Conservation (phyloP, 2,329 filamentous ascomycete genomes). For the Epichloe baconii region DNA sequence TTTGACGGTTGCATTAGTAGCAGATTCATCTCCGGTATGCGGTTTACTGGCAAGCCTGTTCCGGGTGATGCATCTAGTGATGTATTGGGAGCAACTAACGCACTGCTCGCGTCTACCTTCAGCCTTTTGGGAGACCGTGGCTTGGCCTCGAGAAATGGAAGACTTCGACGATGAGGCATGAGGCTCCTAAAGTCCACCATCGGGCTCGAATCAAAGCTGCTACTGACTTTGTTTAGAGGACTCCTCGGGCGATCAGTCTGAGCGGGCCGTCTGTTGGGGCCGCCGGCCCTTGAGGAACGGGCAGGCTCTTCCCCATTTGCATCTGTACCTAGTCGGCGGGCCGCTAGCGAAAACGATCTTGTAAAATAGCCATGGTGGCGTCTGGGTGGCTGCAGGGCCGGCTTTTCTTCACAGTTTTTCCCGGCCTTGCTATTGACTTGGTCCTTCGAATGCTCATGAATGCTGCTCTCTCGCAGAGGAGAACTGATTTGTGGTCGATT, state of each 20-base stretch:
- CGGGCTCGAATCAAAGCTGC: neutral
- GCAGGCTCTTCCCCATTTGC: neutral
- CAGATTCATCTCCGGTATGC: slow-evolving; percentile 7
- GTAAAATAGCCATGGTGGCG: slow-evolving; percentile 4
- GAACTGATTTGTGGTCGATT: slow-evolving; percentile 17
- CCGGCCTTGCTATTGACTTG: neutral
- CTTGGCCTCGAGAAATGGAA: slow-evolving; percentile 13
- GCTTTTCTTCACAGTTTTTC: neutral
- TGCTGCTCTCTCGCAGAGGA: slow-evolving; percentile 13
- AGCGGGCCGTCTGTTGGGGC: neutral
- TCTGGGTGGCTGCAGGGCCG: neutral
- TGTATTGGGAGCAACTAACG: neutral
- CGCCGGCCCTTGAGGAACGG: neutral
- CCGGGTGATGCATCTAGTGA: neutral
- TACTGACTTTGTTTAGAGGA: neutral
- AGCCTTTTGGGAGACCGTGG: neutral
- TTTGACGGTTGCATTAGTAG: slow-evolving; percentile 14
- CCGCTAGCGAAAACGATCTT: slow-evolving; percentile 3
- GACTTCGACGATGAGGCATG: slow-evolving; percentile 18
- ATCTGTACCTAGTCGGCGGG: neutral
- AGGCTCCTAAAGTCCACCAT: slow-evolving; percentile 13
- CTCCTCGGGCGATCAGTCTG: neutral
- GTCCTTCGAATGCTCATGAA: neutral
- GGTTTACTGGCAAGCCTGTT: neutral
- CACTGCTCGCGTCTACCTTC: neutral